Conservation (phyloP, 2,329 filamentous ascomycete species). For the Verticillium klebahnii region DNA sequence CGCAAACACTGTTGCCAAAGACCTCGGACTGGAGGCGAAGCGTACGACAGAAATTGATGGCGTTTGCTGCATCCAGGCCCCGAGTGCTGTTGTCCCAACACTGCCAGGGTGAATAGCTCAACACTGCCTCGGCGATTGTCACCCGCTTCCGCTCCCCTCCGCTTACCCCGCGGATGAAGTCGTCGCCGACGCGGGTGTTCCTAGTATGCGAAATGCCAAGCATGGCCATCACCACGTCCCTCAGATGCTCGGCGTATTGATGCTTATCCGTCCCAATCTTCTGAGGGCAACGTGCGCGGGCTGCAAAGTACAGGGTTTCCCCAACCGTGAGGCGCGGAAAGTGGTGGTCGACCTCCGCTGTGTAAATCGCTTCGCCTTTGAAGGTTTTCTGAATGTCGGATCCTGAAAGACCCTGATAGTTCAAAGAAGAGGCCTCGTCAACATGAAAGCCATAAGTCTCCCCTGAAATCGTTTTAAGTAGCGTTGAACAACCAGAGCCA, state of each 20-base stretch:
- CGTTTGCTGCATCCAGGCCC: slow-evolving; percentile 29
- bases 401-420: slow-evolving; percentile 10
- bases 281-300: slow-evolving; percentile 45
- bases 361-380: slow-evolving; percentile 62
- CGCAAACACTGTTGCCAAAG: slow-evolving; percentile 17
- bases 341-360: slow-evolving; percentile 60
- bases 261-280: slow-evolving; percentile 34
- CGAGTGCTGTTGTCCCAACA: slow-evolving; percentile 44
- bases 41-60: slow-evolving; percentile 15
- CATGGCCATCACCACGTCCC: slow-evolving; percentile 49
- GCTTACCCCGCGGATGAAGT: slow-evolving; percentile 48
- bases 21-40: slow-evolving; percentile 20
- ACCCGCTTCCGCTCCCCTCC: slow-evolving; percentile 46
- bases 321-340: slow-evolving; percentile 56
- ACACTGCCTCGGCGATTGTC: slow-evolving; percentile 27
- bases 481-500: slow-evolving; percentile 58
- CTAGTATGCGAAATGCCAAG: slow-evolving; percentile 51
- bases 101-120: slow-evolving; percentile 21
- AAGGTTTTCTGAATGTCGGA: slow-evolving; percentile 10
- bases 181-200: slow-evolving; percentile 49
- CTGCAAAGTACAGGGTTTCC: slow-evolving; percentile 58
- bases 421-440: slow-evolving; percentile 4
- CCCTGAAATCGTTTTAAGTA: slow-evolving; percentile 61
- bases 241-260: slow-evolving; percentile 40
- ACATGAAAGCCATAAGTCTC: slow-evolving; percentile 57